Percentiles rank a stretch among this genome's conserved stretches.
These are phyloP conservation scores for Pseudogymnoascus sp. DNA, from an alignment of 2,329 filamentous ascomycete genomes.

Conservation along the genomic window DNA sequence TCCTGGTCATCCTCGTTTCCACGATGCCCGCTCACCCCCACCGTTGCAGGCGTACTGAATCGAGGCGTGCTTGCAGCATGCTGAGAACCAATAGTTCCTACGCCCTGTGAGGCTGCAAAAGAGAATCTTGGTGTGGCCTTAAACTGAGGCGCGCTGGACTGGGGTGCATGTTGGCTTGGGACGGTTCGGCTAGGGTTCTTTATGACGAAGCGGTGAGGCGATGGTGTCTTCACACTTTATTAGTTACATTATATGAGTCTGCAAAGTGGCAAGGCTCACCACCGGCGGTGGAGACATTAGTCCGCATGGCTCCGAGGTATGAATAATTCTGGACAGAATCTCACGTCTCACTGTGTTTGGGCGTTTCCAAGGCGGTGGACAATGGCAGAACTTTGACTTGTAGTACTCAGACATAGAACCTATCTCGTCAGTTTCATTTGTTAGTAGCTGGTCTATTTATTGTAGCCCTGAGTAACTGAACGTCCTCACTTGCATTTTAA, in stretches of 20 bases:
- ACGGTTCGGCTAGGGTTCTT: conserved; percentile 20
- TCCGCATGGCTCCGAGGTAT: neutral
- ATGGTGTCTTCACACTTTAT: conserved; percentile 27
- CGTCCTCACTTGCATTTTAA: too few species aligned
- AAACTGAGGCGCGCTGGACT: conserved; percentile 24
- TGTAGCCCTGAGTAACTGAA: too few species aligned
- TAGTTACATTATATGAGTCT: conserved; percentile 6
- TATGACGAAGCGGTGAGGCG: conserved; percentile 30
- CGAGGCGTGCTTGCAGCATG: neutral
- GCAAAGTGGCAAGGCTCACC: conserved; percentile 17
- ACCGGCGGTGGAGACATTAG: conserved; percentile 27
- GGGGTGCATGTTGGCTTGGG: conserved; percentile 18
- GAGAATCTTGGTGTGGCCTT: conserved; percentile 28
- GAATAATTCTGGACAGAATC: neutral
- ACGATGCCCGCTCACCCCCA: neutral
- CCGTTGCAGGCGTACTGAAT: neutral
- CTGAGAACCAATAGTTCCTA: neutral
- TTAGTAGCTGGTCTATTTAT: too few species aligned
- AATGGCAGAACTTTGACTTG: neutral
- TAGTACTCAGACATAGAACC: too few species aligned
- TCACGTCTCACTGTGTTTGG: neutral
- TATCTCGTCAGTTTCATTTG: too few species aligned
- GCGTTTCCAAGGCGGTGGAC: neutral
- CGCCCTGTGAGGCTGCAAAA: conserved; percentile 23
- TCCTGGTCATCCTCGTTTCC: neutral